phyloP scores from a whole-genome alignment of 768 basidiomycete species.

The Russula griseocarnosa region DNA sequence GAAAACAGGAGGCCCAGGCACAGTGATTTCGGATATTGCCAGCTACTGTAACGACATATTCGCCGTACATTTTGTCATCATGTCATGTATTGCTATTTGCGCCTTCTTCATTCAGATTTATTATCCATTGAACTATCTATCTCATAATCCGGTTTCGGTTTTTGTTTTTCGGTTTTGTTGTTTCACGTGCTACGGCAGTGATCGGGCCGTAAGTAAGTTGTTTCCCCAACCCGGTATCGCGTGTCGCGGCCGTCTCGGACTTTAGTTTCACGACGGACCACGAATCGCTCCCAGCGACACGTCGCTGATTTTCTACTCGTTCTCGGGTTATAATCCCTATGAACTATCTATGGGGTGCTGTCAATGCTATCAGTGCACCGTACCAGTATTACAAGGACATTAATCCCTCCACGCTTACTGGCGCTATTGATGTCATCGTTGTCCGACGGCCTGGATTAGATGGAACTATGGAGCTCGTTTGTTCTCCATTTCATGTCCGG shows the following conservation, averaged over 20 bases:
- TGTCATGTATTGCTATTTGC: neutral
- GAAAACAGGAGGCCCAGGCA: constrained; percentile 45
- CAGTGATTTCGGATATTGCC: constrained; percentile 34
- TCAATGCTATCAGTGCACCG: constrained; percentile 78
- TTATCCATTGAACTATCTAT: no score
- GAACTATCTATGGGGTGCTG: constrained; percentile 87
- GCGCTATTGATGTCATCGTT: constrained; percentile 98
- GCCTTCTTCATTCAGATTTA: neutral
- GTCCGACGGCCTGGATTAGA: constrained; percentile 66
- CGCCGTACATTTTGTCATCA: neutral
- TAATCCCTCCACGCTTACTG: constrained; percentile 94
- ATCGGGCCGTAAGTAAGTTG: neutral
- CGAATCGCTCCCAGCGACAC: neutral
- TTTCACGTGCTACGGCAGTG: constrained; percentile 1
- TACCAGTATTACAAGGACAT: constrained; percentile 92
- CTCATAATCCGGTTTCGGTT: neutral
- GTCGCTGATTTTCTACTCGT: neutral
- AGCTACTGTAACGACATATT: neutral
- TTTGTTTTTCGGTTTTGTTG: no score
- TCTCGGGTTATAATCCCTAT: constrained; percentile 37
- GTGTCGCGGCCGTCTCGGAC: neutral
- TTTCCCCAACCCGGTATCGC: neutral
- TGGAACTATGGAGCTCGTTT: constrained; percentile 68
- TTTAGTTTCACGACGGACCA: neutral
- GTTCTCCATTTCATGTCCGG: constrained; percentile 95